Evolutionary conservation across 2,329 filamentous ascomycete genomes (phyloP).

Genomic region (Emergomyces africanus): DNA sequence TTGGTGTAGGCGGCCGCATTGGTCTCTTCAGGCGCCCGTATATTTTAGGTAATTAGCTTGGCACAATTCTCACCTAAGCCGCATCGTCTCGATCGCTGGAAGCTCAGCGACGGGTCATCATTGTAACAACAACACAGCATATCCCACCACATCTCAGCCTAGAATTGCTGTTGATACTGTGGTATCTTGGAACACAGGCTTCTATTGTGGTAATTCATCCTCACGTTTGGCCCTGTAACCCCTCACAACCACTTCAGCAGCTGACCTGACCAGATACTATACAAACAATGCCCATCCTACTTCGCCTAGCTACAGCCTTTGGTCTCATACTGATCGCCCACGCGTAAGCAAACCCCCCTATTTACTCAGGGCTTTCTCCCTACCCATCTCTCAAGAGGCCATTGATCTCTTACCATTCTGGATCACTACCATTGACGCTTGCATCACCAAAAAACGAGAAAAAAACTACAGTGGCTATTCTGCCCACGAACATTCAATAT

Average conservation of each 20-base stretch:
- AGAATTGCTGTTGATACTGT: background rate
- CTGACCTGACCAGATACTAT: background rate
- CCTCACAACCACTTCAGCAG: background rate
- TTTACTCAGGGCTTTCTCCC: background rate
- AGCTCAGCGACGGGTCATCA: background rate
- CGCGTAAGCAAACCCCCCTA: slow-evolving; percentile 45
- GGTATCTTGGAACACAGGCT: background rate
- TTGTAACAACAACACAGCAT: background rate
- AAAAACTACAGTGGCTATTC: slow-evolving; percentile 67
- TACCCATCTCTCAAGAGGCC: slow-evolving; percentile 6
- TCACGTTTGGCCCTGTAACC: background rate
- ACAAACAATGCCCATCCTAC: slow-evolving; percentile 58
- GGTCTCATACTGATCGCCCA: slow-evolving; percentile 72
- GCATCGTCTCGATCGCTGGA: no score
- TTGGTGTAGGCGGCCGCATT: background rate
- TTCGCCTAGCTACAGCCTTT: slow-evolving; percentile 56
- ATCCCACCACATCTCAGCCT: background rate
- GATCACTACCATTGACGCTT: background rate
- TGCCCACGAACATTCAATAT: slow-evolving; percentile 75
- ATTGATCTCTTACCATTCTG: background rate
- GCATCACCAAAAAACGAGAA: background rate
- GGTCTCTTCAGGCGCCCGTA: background rate
- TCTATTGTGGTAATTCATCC: background rate
- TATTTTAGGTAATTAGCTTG: no score
- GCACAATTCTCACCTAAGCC: background rate